Evolutionary conservation across 345 rosid species (phyloP).

Genomic region (Durio zibethinus): DNA sequence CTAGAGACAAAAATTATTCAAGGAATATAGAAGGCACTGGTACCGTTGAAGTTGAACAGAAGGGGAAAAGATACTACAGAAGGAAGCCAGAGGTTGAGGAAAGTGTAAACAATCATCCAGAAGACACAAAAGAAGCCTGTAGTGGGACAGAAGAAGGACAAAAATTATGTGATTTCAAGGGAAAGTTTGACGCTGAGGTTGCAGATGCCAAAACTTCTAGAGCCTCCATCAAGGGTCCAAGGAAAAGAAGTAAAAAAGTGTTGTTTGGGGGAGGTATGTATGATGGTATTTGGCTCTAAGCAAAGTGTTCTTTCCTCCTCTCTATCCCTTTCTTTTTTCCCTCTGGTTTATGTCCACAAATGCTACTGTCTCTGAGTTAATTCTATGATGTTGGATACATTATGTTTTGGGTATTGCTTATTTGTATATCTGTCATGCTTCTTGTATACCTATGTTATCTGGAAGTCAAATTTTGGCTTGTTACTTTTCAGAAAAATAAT

Average conservation of each 20-base stretch:
- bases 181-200: conserved; percentile 40
- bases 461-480: not conserved
- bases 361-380: not conserved
- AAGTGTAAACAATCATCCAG: conserved; percentile 31
- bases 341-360: not conserved
- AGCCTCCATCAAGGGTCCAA: conserved; percentile 30
- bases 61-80: conserved; percentile 42
- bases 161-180: conserved; percentile 38
- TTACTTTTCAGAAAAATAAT: not conserved
- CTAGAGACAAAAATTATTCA: conserved; percentile 38
- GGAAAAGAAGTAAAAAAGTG: conserved; percentile 59
- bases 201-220: conserved; percentile 39
- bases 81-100: conserved; percentile 46
- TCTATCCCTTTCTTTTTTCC: no score
- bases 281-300: conserved; percentile 8
- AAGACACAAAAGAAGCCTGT: conserved; percentile 72
- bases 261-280: conserved; percentile 65
- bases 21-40: conserved; percentile 40
- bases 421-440: conserved; percentile 1
- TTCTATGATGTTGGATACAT: not conserved
- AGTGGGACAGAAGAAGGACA: conserved; percentile 88
- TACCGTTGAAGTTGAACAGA: conserved; percentile 33
- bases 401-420: not conserved
- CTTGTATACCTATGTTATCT: not conserved
- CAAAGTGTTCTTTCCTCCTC: not conserved